Conservation (phyloP, 495 filamentous ascomycete genomes). For the Aspergillus steynii region DNA sequence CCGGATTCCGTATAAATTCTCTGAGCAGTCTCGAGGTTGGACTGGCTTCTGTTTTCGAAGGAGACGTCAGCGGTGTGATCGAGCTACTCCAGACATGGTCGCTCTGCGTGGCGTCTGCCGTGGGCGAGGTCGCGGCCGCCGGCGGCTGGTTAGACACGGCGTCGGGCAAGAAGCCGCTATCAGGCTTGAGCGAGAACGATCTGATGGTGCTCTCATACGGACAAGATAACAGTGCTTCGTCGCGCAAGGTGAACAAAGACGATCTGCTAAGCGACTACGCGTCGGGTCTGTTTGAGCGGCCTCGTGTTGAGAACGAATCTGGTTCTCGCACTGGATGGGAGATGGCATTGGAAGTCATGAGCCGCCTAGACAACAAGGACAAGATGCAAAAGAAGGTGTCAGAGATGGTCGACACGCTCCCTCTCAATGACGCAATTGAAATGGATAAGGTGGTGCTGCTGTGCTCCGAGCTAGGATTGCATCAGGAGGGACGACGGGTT, state of each 20-base stretch:
- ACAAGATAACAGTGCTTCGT: slow-evolving; percentile 26
- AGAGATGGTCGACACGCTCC: slow-evolving; percentile 61
- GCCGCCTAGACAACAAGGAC: slow-evolving; percentile 65
- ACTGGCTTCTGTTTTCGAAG: slow-evolving; percentile 75
- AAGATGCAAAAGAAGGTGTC: slow-evolving; percentile 66
- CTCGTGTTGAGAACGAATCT: slow-evolving; percentile 39
- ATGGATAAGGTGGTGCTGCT: slow-evolving; percentile 75
- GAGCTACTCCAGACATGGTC: slow-evolving; percentile 77
- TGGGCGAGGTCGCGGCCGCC: slow-evolving; percentile 74
- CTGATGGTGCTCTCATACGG: slow-evolving; percentile 62
- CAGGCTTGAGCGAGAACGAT: slow-evolving; percentile 57
- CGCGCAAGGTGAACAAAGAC: slow-evolving; percentile 53
- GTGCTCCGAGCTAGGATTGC: slow-evolving; percentile 68
- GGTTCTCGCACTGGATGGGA: slow-evolving; percentile 75
- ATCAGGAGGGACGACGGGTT: slow-evolving; percentile 66
- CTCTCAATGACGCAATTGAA: slow-evolving; percentile 61
- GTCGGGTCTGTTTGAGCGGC: slow-evolving; percentile 46
- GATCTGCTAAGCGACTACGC: slow-evolving; percentile 75
- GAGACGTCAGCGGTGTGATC: slow-evolving; percentile 70
- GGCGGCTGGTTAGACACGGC: slow-evolving; percentile 67
- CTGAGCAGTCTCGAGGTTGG: slow-evolving; percentile 72
- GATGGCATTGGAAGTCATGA: slow-evolving; percentile 73
- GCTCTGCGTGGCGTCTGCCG: slow-evolving; percentile 67
- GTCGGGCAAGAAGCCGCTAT: slow-evolving; percentile 25
- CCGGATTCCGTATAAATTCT: slow-evolving; percentile 67